phyloP scores from a whole-genome alignment of 179 eudicot species.

The Camellia oleifera region DNA sequence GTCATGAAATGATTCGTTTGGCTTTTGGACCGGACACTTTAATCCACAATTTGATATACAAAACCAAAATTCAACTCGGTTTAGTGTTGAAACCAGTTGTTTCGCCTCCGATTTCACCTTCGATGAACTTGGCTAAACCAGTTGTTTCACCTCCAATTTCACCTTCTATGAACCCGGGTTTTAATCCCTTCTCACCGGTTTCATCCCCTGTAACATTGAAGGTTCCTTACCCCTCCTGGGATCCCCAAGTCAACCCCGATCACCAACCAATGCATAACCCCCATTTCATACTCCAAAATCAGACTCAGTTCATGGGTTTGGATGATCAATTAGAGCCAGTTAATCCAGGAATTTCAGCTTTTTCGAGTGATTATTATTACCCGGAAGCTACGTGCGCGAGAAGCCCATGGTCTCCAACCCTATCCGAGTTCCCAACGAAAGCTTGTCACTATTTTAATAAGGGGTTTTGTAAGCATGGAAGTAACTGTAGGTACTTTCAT shows the following conservation, averaged over 20 bases:
- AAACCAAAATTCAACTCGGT: conserved; percentile 36
- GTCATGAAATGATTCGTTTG: conserved; percentile 43
- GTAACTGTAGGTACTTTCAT: conserved; percentile 48
- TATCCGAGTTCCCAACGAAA: conserved; percentile 39
- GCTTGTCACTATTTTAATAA: conserved; percentile 51
- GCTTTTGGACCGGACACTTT: conserved; percentile 62
- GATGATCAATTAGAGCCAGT: conserved; percentile 36
- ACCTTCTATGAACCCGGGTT: conserved; percentile 19
- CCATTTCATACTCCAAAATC: conserved; percentile 27
- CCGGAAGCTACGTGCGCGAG: conserved; percentile 29
- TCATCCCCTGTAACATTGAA: conserved; percentile 25
- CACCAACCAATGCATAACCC: conserved; percentile 18
- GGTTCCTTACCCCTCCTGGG: conserved; percentile 28
- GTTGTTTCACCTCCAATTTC: conserved; percentile 27
- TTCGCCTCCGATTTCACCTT: conserved; percentile 28
- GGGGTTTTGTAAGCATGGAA: conserved; percentile 68
- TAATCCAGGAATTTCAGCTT: conserved; percentile 17
- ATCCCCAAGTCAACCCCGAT: conserved; percentile 21
- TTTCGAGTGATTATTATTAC: conserved; percentile 24
- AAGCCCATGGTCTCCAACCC: conserved; percentile 24
- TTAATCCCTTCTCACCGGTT: conserved; percentile 29
- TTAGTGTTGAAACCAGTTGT: conserved; percentile 23
- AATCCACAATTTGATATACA: conserved; percentile 33
- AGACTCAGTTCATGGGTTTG: conserved; percentile 25
- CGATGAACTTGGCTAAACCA: conserved; percentile 22